Base-by-base conservation (phyloP, 1,284 basidiomycete genomes). In the Laetiporus sulphureus region DNA sequence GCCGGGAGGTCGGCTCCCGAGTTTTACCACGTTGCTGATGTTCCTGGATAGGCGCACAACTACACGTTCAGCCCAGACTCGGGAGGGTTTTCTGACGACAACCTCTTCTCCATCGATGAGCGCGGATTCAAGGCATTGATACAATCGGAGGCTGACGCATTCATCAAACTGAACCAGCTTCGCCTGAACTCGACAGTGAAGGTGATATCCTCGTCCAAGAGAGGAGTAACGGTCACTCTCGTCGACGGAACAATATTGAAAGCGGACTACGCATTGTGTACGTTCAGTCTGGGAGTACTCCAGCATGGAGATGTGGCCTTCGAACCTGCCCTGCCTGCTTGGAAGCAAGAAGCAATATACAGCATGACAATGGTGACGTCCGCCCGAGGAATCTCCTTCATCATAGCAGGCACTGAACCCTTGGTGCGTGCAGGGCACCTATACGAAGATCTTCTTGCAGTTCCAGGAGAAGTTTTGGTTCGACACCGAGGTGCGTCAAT, bases 381-480 rank as follows among this genome's bases (percentile, higher is more conserved):
- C 27, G 12, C 19, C 8, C 27, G 16, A 23, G 47, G 12, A n/a
- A n/a, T 21, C 16, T 10, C n/a, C 19, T 13, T 13, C 10, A 27
- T 38, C 29, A 4, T 21, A 5, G 16, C 15, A n/a, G 18, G 20
- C 8, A 13, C 18, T 20, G 39, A 33, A 23, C n/a, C n/a, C n/a
- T n/a, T n/a, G n/a, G n/a, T n/a, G n/a, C n/a, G n/a, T 38, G 8
- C 24, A 73, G 71, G 69, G 68, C 2, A 79, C 72, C 2, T 85
- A 81, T 53, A 83, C 81, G 3, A 85, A 84, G 61, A 81, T 85
- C 35, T 85, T 83, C 58, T 51, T 84, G 33, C 69, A 77, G 46
- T 85, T 84, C 53, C 66, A 73, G 0, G 53, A 71, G 42, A 78
- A 76, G 31, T 85, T 85, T 56, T 85, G 82, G 82, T 80, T 80